Percentiles rank a stretch among this genome's conserved stretches.
Evolutionary conservation across 2,329 filamentous ascomycete species (phyloP).

Genomic region (Ceratocystiopsis sp.): DNA sequence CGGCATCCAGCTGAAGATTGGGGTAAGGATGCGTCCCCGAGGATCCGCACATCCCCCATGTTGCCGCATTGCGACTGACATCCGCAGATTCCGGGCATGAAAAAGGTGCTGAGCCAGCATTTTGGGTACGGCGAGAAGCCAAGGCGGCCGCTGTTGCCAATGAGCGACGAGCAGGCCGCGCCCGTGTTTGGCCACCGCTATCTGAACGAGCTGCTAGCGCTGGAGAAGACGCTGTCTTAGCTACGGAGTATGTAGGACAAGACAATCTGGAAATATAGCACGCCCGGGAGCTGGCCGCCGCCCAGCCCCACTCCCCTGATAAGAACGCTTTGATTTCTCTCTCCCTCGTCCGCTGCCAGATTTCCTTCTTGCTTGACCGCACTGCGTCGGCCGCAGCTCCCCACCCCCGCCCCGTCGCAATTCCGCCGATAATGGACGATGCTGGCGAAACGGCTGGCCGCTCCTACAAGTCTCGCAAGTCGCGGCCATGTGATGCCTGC

Average conservation of each 20-base stretch:
- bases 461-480: conserved; percentile 10
- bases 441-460: conserved; percentile 1
- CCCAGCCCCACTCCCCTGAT: too few species aligned
- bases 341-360: too few species aligned
- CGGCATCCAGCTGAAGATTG: conserved; percentile 9
- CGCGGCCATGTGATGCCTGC: conserved; percentile 8
- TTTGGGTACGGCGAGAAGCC: conserved; percentile 10
- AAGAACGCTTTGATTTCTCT: too few species aligned
- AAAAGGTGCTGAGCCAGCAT: conserved; percentile 8
- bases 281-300: too few species aligned
- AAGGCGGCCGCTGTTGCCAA: conserved; percentile 10
- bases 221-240: conserved; percentile 1
- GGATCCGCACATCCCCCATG: neutral
- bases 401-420: neutral
- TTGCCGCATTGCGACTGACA: neutral
- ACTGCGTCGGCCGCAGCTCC: neutral
- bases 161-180: conserved; percentile 8
- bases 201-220: conserved; percentile 3
- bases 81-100: conserved; percentile 11
- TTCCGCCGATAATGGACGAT: neutral
- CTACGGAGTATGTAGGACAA: too few species aligned
- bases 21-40: conserved; percentile 1
- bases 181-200: conserved; percentile 4
- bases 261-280: too few species aligned
- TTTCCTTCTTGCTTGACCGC: too few species aligned